A percentile compares a stretch with the other conserved stretches of the same genome.
These are phyloP conservation scores for Fennellomyces sp. DNA, from an alignment of 371 early-diverging fungal genomes.

Conservation along the genomic window DNA sequence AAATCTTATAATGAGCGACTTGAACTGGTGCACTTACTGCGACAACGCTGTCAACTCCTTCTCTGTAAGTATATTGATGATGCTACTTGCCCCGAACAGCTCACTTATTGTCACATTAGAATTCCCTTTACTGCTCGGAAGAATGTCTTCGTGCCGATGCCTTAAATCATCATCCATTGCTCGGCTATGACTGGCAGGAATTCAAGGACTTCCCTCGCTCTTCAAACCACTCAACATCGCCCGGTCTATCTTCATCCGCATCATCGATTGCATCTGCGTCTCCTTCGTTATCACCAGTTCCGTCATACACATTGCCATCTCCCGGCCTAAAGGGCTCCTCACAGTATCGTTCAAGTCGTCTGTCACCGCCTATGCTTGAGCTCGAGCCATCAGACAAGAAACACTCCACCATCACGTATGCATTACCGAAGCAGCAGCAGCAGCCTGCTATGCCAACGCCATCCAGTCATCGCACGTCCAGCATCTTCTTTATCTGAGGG, in stretches of 20 bases:
- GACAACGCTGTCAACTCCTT: slow-evolving; percentile 26
- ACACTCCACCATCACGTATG: background rate
- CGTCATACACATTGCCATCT: slow-evolving; percentile 1
- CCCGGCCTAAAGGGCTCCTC: background rate
- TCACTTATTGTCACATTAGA: slow-evolving; percentile 13
- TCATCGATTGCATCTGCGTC: slow-evolving; percentile 7
- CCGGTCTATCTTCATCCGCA: slow-evolving; percentile 5
- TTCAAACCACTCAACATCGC: background rate
- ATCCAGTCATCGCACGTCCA: background rate
- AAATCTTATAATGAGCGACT: slow-evolving; percentile 17
- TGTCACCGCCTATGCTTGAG: slow-evolving; percentile 11
- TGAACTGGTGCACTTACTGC: slow-evolving; percentile 26
- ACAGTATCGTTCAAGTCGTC: background rate
- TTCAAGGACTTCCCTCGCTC: slow-evolving; percentile 34
- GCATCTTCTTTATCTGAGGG: slow-evolving; percentile 7
- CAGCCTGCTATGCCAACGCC: background rate
- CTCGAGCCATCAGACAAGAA: slow-evolving; percentile 3
- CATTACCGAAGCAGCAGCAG: background rate
- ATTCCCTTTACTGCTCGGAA: slow-evolving; percentile 35
- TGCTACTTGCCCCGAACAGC: background rate
- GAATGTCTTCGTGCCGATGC: slow-evolving; percentile 32
- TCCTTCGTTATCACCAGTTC: slow-evolving; percentile 1
- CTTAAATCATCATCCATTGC: slow-evolving; percentile 29
- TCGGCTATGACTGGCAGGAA: slow-evolving; percentile 34
- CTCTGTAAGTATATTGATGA: slow-evolving; percentile 14